A percentile compares a stretch with the other conserved stretches of the same genome.
phyloP scores from a whole-genome alignment of 345 rosid genomes.

The Hirschfeldia incana region DNA sequence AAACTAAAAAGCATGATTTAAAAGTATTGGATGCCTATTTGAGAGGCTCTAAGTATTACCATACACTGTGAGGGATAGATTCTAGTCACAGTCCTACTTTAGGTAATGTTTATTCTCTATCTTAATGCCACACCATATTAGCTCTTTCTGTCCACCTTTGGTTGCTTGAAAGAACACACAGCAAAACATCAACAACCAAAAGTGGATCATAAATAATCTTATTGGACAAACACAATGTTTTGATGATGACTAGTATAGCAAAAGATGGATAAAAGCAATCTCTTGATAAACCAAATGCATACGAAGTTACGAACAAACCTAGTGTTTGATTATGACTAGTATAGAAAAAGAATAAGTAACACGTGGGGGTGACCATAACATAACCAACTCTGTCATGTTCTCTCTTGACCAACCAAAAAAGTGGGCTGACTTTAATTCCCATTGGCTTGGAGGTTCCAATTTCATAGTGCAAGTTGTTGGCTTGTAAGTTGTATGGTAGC shows the following conservation, averaged over 20 bases:
- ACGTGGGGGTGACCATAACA: slow-evolving; percentile 7
- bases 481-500: slow-evolving; percentile 33
- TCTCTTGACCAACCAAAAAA: slow-evolving; percentile 26
- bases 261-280: neutral
- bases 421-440: slow-evolving; percentile 28
- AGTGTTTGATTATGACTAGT: slow-evolving; percentile 18
- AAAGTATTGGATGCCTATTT: slow-evolving; percentile 33
- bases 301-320: slow-evolving; percentile 5
- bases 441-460: slow-evolving; percentile 38
- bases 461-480: slow-evolving; percentile 30
- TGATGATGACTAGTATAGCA: neutral
- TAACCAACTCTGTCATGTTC: slow-evolving; percentile 23
- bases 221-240: neutral
- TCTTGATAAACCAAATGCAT: slow-evolving; percentile 17
- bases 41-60: slow-evolving; percentile 29
- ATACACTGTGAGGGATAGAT: neutral
- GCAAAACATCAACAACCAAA: neutral
- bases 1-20: slow-evolving; percentile 11
- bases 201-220: neutral
- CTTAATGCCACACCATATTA: neutral
- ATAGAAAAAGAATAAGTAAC: slow-evolving; percentile 3
- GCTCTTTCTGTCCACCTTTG: neutral
- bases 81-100: neutral
- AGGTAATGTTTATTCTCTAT: neutral
- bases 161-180: neutral